Base-by-base conservation (phyloP, 1,284 basidiomycete species). In the Anthracocystis walkeri region DNA sequence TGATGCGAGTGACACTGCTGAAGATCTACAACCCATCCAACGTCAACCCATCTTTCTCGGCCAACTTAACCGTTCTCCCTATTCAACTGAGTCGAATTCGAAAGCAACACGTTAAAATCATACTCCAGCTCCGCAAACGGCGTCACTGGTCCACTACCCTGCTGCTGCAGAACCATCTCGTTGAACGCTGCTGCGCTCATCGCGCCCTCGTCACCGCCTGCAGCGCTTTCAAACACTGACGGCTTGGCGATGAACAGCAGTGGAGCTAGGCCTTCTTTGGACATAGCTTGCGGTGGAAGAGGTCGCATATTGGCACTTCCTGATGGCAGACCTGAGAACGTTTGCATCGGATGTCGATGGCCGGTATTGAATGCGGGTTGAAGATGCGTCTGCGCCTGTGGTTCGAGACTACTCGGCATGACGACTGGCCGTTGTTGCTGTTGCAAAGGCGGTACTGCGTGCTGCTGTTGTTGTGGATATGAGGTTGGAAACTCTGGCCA, bases 91-190 rank as follows among this genome's bases (percentile, higher is more conserved):
- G 51, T 57, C 27, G 60, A 50, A 10, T 60, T 59, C 18, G 51
- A 59, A 31, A 69, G 53, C 48, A 69, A 31, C 16, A 51, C 53
- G 16, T 69, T 63, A n/a, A 69, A 53, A 27, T 64, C 66, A 23
- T 64, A 55, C 48, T 59, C 66, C 11, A 63, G 20, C 18, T 63
- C 56, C 14, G 57, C 42, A 18, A 63, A 59, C 2, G 61, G 61
- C 5, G 49, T 60, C 4, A 45, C 20, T 4, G 53, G 52, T 11
- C 10, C 45, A 38, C 44, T 31, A 3, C 46, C 27, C 27, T 31
- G 27, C 46, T 48, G 46, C 23, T 29, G 48, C 18, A 49, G n/a
- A 18, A 33, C 12, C 18, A 31, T 31, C 10, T 20, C 40, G 27
- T 31, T 29, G 23, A 12, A 44, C 41, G 23, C 41, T 5, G 40